phyloP scores from a whole-genome alignment of 2,329 filamentous ascomycete species.

The Balansia obtecta region DNA sequence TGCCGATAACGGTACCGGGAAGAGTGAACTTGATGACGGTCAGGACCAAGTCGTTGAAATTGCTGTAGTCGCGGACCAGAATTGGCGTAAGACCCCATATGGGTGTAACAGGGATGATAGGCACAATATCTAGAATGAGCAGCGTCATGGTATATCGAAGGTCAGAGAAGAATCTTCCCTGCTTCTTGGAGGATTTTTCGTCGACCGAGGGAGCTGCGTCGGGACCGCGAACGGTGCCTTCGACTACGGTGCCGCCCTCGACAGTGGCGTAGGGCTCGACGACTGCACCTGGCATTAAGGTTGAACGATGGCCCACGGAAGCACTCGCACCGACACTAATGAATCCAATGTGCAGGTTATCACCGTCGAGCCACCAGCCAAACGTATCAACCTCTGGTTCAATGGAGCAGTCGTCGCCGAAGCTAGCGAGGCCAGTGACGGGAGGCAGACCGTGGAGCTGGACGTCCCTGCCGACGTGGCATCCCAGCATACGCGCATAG shows the following conservation, averaged over 20 bases:
- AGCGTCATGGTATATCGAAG: constrained; percentile 8
- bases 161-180: constrained; percentile 1
- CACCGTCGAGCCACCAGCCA: constrained; percentile 14
- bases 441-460: constrained; percentile 11
- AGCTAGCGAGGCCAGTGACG: constrained; percentile 9
- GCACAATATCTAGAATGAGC: constrained; percentile 8
- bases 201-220: constrained; percentile 1
- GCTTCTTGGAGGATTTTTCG: neutral
- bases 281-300: constrained; percentile 9
- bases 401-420: constrained; percentile 10
- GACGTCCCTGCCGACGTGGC: constrained; percentile 9
- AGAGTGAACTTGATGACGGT: constrained; percentile 5
- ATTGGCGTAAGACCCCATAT: constrained; percentile 6
- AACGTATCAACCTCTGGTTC: constrained; percentile 12
- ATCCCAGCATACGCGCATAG: constrained; percentile 11
- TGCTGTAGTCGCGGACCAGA: constrained; percentile 7
- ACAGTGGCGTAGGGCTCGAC: constrained; percentile 10
- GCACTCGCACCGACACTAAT: constrained; percentile 10
- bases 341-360: constrained; percentile 10
- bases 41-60: constrained; percentile 5
- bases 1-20: constrained; percentile 6
- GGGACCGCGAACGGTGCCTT: constrained; percentile 6
- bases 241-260: constrained; percentile 7
- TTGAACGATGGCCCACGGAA: constrained; percentile 9
- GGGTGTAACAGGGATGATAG: constrained; percentile 6